Evolutionary conservation across 2,329 filamentous ascomycete species (phyloP).

Genomic region (Aspergillus tubingensis): DNA sequence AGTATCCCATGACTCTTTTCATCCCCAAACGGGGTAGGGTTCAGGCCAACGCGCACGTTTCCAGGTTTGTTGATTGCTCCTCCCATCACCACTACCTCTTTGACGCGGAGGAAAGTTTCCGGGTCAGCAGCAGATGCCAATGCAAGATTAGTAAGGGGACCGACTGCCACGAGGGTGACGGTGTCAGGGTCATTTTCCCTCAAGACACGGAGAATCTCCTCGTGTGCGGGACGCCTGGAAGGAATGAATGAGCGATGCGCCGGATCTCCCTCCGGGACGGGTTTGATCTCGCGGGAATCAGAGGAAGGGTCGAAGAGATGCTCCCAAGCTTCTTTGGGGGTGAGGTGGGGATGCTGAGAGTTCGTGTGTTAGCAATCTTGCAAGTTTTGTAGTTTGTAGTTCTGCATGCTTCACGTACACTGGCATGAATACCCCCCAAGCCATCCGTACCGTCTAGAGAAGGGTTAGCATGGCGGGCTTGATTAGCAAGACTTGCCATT

Average conservation of each 20-base stretch:
- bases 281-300: constrained; percentile 50
- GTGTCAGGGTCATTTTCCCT: constrained; percentile 78
- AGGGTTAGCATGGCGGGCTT: constrained; percentile 2
- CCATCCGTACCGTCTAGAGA: constrained; percentile 71
- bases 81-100: constrained; percentile 95
- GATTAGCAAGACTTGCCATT: constrained; percentile 31
- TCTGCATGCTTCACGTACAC: constrained; percentile 33
- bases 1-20: background rate
- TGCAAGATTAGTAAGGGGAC: constrained; percentile 91
- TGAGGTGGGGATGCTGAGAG: constrained; percentile 68
- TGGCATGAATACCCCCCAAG: constrained; percentile 70
- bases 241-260: constrained; percentile 67
- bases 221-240: constrained; percentile 71
- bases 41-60: constrained; percentile 63
- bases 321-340: constrained; percentile 73
- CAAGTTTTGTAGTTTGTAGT: background rate
- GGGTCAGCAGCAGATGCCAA: constrained; percentile 85
- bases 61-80: constrained; percentile 77
- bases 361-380: constrained; percentile 18
- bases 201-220: constrained; percentile 86
- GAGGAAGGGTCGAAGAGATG: constrained; percentile 60
- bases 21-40: background rate
- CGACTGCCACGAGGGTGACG: constrained; percentile 86
- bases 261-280: constrained; percentile 38
- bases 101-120: constrained; percentile 82